Base-by-base conservation (phyloP, 495 filamentous ascomycete genomes). In the Rostrohypoxylon terebratum region DNA sequence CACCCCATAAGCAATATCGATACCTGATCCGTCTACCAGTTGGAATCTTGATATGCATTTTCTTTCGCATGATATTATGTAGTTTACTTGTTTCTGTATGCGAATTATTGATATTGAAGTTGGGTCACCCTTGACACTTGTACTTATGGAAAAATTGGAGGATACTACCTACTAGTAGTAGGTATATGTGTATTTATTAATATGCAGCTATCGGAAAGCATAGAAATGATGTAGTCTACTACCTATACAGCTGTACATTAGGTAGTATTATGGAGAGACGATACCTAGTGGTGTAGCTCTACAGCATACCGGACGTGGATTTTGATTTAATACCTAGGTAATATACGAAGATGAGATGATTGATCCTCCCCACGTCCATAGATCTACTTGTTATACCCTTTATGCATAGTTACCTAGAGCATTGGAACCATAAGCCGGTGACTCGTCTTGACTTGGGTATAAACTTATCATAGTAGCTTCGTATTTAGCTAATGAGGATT, bases 401-500 rank as follows among this genome's bases (percentile, higher is more conserved):
- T 28, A 25, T 53, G 25, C 20, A 53, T 53, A 53, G n/a, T 31
- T 53, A 21, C 48, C 48, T 53, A 3, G 48, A 5, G 2, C 25
- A 13, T 53, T 53, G 42, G 34, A 28, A 34, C n/a, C 34, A 23
- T 50, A 48, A 36, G 25, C 1, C 31, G 25, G 16, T 31, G 14
- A 21, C 11, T 53, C 21, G 36, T 21, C 10, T 23, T 20, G 40
- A 20, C 53, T 50, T 38, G 33, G 48, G 48, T 53, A 53, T 51
- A 51, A 50, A 48, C 44, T 33, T 28, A 50, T 28, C 51, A 13
- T 44, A 44, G 16, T 45, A 45, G 14, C 42, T 20, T 20, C 16
- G 16, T 20, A n/a, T 45, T 50, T 21, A 42, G 10, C 65, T 60
- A 54, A 64, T 63, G 66, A 62, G 53, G 59, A 54, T 10, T 31